These are phyloP conservation scores for Blastobotrys apis DNA, from an alignment of 1,139 yeast genomes.

Conservation along the genomic window DNA sequence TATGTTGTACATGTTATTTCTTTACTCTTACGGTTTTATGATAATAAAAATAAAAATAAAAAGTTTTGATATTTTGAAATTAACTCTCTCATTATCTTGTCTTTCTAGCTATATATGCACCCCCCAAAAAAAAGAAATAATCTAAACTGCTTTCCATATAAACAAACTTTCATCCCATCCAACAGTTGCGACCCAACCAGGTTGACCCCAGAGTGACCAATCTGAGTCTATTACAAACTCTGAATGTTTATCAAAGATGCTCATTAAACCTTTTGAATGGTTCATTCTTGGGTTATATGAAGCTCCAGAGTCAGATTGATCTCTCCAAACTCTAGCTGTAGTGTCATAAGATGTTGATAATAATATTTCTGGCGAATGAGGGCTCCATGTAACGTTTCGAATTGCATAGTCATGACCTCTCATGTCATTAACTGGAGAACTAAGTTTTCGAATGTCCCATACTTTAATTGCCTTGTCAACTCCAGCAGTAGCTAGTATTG, in stretches of 20 bases:
- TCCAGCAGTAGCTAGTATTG: constrained; percentile 80
- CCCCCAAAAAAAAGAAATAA: not conserved
- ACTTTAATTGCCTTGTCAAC: constrained; percentile 78
- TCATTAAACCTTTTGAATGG: constrained; percentile 47
- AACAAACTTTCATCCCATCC: constrained; percentile 97
- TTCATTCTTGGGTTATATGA: constrained; percentile 41
- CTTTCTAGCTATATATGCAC: not conserved
- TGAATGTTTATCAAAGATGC: constrained; percentile 63
- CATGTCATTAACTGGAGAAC: constrained; percentile 71
- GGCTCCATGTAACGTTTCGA: constrained; percentile 80
- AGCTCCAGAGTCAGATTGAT: constrained; percentile 45
- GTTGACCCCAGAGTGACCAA: constrained; percentile 94
- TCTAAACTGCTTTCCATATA: constrained; percentile 60
- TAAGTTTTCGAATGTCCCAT: constrained; percentile 85
- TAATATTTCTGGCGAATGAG: constrained; percentile 69
- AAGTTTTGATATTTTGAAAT: not conserved
- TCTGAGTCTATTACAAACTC: constrained; percentile 96
- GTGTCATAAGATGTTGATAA: constrained; percentile 85
- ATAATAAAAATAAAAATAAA: constrained; percentile 1
- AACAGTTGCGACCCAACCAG: constrained; percentile 91
- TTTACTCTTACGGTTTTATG: not conserved
- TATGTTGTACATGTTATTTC: not conserved
- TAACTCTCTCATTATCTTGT: not conserved
- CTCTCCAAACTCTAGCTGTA: constrained; percentile 86
- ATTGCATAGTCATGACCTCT: constrained; percentile 90